Conservation (phyloP, 1,139 yeast species). For the Geotrichum bryndzae region DNA sequence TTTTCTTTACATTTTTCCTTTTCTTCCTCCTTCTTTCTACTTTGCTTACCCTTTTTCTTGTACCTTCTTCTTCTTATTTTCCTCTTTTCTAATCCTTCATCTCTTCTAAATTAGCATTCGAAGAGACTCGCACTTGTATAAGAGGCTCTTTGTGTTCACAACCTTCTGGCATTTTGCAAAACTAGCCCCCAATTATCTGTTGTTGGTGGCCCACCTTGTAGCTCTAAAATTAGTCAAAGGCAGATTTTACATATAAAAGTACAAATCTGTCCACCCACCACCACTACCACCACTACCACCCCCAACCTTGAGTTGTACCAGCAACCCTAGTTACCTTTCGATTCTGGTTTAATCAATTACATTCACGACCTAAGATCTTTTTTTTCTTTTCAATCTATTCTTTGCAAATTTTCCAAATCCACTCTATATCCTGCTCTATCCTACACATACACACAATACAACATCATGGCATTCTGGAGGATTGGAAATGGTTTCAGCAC, state of each 20-base stretch:
- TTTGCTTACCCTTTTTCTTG: neutral
- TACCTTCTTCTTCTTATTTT: neutral
- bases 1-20: neutral
- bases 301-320: neutral
- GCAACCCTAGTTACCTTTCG: neutral
- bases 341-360: neutral
- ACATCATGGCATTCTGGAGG: slow-evolving; percentile 68
- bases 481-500: slow-evolving; percentile 80
- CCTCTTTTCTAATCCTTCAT: neutral
- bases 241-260: neutral
- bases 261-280: neutral
- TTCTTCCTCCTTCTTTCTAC: neutral
- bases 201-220: neutral
- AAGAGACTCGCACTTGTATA: neutral
- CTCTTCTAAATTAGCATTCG: neutral
- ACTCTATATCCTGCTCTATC: neutral
- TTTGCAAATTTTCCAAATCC: neutral
- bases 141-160: neutral
- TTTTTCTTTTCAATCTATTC: neutral
- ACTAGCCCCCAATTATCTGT: neutral
- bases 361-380: neutral
- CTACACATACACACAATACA: neutral
- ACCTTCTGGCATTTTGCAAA: neutral
- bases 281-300: neutral
- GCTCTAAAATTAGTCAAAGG: neutral